These are phyloP conservation scores for Venturiaceae sp. DNA, from an alignment of 2,329 filamentous ascomycete genomes.

Conservation along the genomic window DNA sequence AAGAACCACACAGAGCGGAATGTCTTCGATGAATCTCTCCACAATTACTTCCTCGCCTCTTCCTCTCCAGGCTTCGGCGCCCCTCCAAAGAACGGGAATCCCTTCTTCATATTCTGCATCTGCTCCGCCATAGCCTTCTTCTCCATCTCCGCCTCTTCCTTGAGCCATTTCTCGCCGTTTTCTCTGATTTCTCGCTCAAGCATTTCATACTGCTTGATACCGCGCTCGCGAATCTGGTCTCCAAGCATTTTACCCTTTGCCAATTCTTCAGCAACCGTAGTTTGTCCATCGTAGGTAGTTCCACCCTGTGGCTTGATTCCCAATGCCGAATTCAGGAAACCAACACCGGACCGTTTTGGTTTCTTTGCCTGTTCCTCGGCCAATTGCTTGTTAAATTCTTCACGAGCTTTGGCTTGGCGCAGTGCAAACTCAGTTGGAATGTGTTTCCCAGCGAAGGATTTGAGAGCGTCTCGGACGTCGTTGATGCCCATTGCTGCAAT, in stretches of 20 bases:
- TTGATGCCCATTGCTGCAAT: slow-evolving; percentile 86
- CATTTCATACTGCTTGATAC: slow-evolving; percentile 79
- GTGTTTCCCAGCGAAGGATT: slow-evolving; percentile 79
- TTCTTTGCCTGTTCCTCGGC: slow-evolving; percentile 57
- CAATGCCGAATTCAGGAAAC: slow-evolving; percentile 59
- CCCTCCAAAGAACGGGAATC: slow-evolving; percentile 47
- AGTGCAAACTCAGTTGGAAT: slow-evolving; percentile 86
- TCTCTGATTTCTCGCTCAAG: slow-evolving; percentile 86
- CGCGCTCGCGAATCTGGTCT: slow-evolving; percentile 86
- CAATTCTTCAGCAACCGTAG: slow-evolving; percentile 60
- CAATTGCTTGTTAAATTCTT: slow-evolving; percentile 73
- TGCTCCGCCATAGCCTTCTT: slow-evolving; percentile 85
- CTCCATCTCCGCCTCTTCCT: slow-evolving; percentile 80
- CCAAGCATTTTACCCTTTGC: slow-evolving; percentile 94
- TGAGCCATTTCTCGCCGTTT: slow-evolving; percentile 91
- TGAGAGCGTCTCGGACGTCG: slow-evolving; percentile 78
- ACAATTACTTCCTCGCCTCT: background rate
- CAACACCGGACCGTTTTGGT: slow-evolving; percentile 52
- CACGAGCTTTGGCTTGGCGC: slow-evolving; percentile 75
- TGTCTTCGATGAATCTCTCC: background rate
- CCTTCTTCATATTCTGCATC: slow-evolving; percentile 84
- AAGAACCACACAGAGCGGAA: background rate
- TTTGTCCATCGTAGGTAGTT: slow-evolving; percentile 34
- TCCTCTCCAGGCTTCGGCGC: slow-evolving; percentile 4
- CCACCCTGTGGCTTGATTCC: slow-evolving; percentile 66